Base-by-base conservation (phyloP, 1,139 yeast genomes). In the Scheffersomyces cryptocercus region DNA sequence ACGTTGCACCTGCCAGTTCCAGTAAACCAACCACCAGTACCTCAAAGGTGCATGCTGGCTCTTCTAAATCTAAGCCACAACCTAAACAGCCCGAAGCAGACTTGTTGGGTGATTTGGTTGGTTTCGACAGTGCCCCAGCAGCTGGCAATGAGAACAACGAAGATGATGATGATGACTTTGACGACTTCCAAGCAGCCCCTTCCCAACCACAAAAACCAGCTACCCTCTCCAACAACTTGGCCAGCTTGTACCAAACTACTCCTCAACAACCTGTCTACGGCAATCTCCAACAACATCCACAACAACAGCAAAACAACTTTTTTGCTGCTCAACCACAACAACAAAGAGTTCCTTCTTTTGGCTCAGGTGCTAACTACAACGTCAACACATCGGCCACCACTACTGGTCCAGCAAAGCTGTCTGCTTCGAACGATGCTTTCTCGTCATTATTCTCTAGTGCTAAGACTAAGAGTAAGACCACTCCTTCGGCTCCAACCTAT, bases 161-260 rank as follows among this genome's bases (percentile, higher is more conserved):
- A 15, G 87, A 82, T 35, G 89, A 84, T 37, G 95, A 86, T 52
- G 97, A 90, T 55, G 98, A 91, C 35, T 91, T 91, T 65, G 96
- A 88, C 52, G 98, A 93, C 54, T 91, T 91, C 77, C 97, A 91
- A 65, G 82, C 88, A 42, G 96, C 97, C 4, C 79, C 78, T 16
- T 45, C 81, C 62, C 73, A 53, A 50, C 65, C 59, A 37, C 63
- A 54, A 44, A 62, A 59, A 45, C 67, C 58, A 16, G 26, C 26
- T 3, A 61, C 52, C 37, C 56, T 65, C 35, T 48, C 73, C n/a
- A 65, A 56, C 54, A 68, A 67, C 53, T 64, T 76, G 44, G 65
- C 78, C 37, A 70, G 64, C 58, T 65, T 77, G 48, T 69, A 70
- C 38, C 57, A 61, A 32, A 54, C 44, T 35, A 31, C 35, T 14